Evolutionary conservation across 2,329 filamentous ascomycete species (phyloP), one percentile per base, ranked within the genome.

Genomic region (Pyricularia grisea): DNA sequence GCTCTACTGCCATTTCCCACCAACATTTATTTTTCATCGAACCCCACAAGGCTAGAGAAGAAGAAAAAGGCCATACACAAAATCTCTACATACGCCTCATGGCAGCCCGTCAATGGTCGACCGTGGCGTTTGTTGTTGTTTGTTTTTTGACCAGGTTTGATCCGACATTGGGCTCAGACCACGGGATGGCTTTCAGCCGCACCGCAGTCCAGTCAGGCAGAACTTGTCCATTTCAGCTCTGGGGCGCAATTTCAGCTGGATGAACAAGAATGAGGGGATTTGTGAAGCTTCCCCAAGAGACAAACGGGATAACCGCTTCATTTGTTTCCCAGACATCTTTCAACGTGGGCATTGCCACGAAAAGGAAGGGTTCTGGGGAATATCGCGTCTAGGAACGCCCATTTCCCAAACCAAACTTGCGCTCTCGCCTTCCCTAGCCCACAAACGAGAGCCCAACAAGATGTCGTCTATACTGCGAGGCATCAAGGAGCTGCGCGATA

Each of bases 401-500:
- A 14, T 55, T 55, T 42, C 33, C 42, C 42, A 55, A 50, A 12
- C 5, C 6, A 20, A n/a, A 55, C 12, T 17, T 12, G 12, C 4
- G 33, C 33, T 42, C 33, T 3, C 20, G 20, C 17, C 42, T 55
- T 4, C 17, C 42, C 5, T n/a, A 55, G 17, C 42, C 6, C 17
- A 6, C 6, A n/a, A n/a, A n/a, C 42, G 1, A 55, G 17, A 9
- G 42, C 6, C 6, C 60, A 30, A 63, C 11, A 27, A 28, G 3
- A 36, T 30, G 28, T 27, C 28, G 1, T 30, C 30, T 6, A 36
- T 66, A 30, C 33, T 66, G 6, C 31, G 33, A 20, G 25, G 28
- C 23, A 66, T 66, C 33, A 66, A 66, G 30, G 64, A 66, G 33
- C 23, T 66, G 30, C 64, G 30, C 30, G 64, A 66, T 14, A 66